phyloP scores from a whole-genome alignment of 345 rosid species.

The Adansonia digitata region DNA sequence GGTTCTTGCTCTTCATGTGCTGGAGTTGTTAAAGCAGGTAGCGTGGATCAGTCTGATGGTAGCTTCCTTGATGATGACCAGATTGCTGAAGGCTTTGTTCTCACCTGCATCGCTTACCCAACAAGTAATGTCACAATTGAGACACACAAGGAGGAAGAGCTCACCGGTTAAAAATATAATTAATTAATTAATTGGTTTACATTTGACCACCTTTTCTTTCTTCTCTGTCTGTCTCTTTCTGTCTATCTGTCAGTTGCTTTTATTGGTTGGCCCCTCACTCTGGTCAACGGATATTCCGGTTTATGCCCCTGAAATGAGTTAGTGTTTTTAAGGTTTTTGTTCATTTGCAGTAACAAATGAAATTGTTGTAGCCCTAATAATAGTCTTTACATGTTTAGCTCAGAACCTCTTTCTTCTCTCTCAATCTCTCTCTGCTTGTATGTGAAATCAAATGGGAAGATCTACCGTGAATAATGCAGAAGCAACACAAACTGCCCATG shows the following conservation, averaged over 20 bases:
- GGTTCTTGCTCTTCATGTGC: slow-evolving; percentile 92
- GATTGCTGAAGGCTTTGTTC: slow-evolving; percentile 58
- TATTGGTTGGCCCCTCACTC: not conserved
- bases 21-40: slow-evolving; percentile 45
- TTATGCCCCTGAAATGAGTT: not conserved
- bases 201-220: not conserved
- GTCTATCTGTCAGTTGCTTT: no score
- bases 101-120: slow-evolving; percentile 80
- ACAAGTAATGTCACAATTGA: slow-evolving; percentile 46
- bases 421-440: no score
- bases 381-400: not conserved
- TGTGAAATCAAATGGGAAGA: no score
- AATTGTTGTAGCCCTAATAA: not conserved
- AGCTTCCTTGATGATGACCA: slow-evolving; percentile 89
- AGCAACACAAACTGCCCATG: no score
- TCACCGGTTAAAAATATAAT: slow-evolving; percentile 26
- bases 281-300: not conserved
- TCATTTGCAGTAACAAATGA: not conserved
- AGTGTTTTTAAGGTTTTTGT: not conserved
- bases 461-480: not conserved
- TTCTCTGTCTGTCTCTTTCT: no score
- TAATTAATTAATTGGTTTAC: not conserved
- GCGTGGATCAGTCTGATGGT: slow-evolving; percentile 71
- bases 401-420: not conserved
- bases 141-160: slow-evolving; percentile 95